phyloP scores from a whole-genome alignment of 2,329 filamentous ascomycete genomes.

The Phaeophleospora eucalypticola region DNA sequence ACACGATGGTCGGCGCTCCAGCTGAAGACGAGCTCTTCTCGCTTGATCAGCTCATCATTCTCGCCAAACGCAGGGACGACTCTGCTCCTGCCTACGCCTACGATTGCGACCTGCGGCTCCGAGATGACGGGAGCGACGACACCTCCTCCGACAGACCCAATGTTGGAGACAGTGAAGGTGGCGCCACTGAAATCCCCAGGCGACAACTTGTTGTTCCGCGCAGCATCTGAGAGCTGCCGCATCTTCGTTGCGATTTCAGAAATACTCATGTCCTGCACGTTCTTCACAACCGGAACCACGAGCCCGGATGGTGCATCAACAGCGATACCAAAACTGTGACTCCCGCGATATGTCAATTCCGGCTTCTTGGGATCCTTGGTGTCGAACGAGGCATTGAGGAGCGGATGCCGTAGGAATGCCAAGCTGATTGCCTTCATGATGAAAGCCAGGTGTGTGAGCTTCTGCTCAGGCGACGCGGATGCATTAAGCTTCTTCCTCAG shows the following conservation, averaged over 20 bases:
- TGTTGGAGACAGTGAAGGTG: conserved; percentile 94
- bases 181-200: conserved; percentile 74
- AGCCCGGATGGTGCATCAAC: conserved; percentile 90
- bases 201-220: conserved; percentile 68
- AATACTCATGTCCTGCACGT: conserved; percentile 74
- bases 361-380: conserved; percentile 61
- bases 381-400: conserved; percentile 84
- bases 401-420: conserved; percentile 73
- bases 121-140: conserved; percentile 91
- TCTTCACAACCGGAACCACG: conserved; percentile 84
- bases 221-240: conserved; percentile 66
- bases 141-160: conserved; percentile 89
- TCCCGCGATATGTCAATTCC: conserved; percentile 68
- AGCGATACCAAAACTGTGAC: conserved; percentile 93
- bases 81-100: conserved; percentile 79
- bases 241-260: conserved; percentile 74
- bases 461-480: conserved; percentile 46
- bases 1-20: conserved; percentile 96
- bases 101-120: conserved; percentile 82
- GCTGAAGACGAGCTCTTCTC: conserved; percentile 83
- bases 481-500: conserved; percentile 73
- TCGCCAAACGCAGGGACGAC: conserved; percentile 72
- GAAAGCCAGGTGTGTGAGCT: conserved; percentile 88
- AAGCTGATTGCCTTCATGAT: conserved; percentile 93
- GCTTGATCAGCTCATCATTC: conserved; percentile 59